A percentile compares a stretch with the other conserved stretches of the same genome.
Conservation (phyloP, 2,329 filamentous ascomycete species). For the Aspergillus proliferans region DNA sequence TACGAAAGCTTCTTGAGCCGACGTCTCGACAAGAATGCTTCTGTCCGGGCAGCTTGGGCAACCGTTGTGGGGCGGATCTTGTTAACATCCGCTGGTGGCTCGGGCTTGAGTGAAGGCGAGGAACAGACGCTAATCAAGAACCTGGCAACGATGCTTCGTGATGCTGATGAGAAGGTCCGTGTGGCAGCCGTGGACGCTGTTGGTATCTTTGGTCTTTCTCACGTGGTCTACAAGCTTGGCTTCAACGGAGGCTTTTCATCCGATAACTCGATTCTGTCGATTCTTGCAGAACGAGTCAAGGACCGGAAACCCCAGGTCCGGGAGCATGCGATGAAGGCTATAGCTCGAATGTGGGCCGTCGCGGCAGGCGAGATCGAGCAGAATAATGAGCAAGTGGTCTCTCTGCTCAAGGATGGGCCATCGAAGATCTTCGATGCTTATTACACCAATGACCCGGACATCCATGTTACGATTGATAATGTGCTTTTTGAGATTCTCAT, state of each 20-base stretch:
- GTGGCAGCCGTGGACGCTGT: slow-evolving; percentile 82
- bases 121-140: slow-evolving; percentile 67
- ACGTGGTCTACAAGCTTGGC: slow-evolving; percentile 77
- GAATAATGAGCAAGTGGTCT: slow-evolving; percentile 68
- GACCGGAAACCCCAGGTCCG: slow-evolving; percentile 78
- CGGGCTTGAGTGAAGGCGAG: slow-evolving; percentile 77
- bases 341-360: slow-evolving; percentile 89
- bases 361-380: slow-evolving; percentile 79
- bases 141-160: slow-evolving; percentile 73
- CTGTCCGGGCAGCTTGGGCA: slow-evolving; percentile 81
- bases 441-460: slow-evolving; percentile 82
- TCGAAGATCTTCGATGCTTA: slow-evolving; percentile 78
- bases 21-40: slow-evolving; percentile 75
- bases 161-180: slow-evolving; percentile 85
- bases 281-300: slow-evolving; percentile 79
- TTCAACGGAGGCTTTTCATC: slow-evolving; percentile 67
- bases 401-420: slow-evolving; percentile 74
- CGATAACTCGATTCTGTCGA: slow-evolving; percentile 69
- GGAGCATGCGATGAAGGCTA: slow-evolving; percentile 75
- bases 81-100: slow-evolving; percentile 83
- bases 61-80: slow-evolving; percentile 78
- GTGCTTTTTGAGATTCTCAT: slow-evolving; percentile 82
- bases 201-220: slow-evolving; percentile 69
- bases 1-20: slow-evolving; percentile 82
- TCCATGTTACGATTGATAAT: slow-evolving; percentile 76